These are phyloP conservation scores for Peterozyma xylosa DNA, from an alignment of 805 yeast genomes.

Conservation along the genomic window DNA sequence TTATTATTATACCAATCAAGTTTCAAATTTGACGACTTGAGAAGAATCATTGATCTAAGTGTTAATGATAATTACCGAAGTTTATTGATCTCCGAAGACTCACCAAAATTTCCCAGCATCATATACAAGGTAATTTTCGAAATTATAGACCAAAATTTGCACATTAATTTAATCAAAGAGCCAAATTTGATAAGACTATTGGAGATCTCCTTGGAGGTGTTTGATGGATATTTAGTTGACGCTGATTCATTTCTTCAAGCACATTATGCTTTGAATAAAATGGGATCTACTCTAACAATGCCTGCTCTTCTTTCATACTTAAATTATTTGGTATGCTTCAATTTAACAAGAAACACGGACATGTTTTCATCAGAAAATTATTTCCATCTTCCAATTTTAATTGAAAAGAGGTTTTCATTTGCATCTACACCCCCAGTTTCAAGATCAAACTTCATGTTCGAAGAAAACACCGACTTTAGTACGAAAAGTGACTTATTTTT, in stretches of 20 bases:
- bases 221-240: not conserved
- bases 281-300: constrained; percentile 17
- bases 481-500: too few species aligned
- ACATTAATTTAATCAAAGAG: constrained; percentile 16
- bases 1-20: constrained; percentile 14
- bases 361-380: constrained; percentile 3
- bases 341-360: constrained; percentile 11
- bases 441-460: constrained; percentile 18
- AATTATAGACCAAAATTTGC: constrained; percentile 22
- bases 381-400: constrained; percentile 10
- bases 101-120: constrained; percentile 8
- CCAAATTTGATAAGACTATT: constrained; percentile 14
- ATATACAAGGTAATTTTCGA: constrained; percentile 21
- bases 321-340: constrained; percentile 22
- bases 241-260: constrained; percentile 13
- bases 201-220: constrained; percentile 8
- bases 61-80: not conserved
- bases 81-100: constrained; percentile 3
- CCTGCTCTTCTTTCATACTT: constrained; percentile 25
- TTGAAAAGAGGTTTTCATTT: constrained; percentile 15
- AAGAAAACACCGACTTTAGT: constrained; percentile 4
- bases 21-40: constrained; percentile 4
- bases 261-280: constrained; percentile 10
- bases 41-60: not conserved
- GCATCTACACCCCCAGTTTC: constrained; percentile 21